Percentiles rank a stretch among this genome's conserved stretches.
Evolutionary conservation across 352 stramenopile species (phyloP).

Genomic region (Aphanomyces euteiches): DNA sequence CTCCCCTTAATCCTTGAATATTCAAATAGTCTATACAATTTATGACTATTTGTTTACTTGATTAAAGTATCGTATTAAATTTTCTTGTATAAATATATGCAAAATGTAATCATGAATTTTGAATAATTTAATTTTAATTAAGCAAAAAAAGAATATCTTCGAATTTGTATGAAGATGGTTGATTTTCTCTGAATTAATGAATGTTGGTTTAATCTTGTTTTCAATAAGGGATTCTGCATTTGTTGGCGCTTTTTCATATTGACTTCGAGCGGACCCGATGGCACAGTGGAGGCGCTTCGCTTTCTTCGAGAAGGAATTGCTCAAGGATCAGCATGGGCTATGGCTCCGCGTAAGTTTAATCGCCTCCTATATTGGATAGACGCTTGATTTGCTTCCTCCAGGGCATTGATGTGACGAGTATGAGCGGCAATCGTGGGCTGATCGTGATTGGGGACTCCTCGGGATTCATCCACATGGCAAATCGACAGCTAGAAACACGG

Average conservation of each 20-base stretch:
- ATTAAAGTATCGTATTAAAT: too few species aligned
- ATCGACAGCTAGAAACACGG: slow-evolving; percentile 72
- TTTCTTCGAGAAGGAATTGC: slow-evolving; percentile 86
- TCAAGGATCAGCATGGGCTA: slow-evolving; percentile 73
- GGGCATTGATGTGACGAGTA: slow-evolving; percentile 81
- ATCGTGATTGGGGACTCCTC: slow-evolving; percentile 81
- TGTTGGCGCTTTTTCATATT: background rate
- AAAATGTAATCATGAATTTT: too few species aligned
- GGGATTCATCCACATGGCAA: slow-evolving; percentile 78
- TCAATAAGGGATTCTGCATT: background rate
- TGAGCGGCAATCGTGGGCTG: slow-evolving; percentile 83
- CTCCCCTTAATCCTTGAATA: too few species aligned
- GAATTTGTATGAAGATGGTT: background rate
- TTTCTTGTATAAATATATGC: too few species aligned
- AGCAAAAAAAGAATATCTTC: background rate
- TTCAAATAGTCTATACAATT: too few species aligned
- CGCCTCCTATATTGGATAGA: background rate
- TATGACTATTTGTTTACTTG: too few species aligned
- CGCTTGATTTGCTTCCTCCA: slow-evolving; percentile 34
- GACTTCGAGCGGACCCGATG: slow-evolving; percentile 39
- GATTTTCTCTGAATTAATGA: background rate
- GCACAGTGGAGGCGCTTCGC: slow-evolving; percentile 85
- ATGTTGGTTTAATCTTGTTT: slow-evolving; percentile 4
- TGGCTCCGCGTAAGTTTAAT: slow-evolving; percentile 71
- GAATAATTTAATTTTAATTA: too few species aligned